Percentiles rank a stretch among this genome's conserved stretches.
Evolutionary conservation across 805 yeast genomes (phyloP).

Genomic region (Phaffomyces opuntiae): DNA sequence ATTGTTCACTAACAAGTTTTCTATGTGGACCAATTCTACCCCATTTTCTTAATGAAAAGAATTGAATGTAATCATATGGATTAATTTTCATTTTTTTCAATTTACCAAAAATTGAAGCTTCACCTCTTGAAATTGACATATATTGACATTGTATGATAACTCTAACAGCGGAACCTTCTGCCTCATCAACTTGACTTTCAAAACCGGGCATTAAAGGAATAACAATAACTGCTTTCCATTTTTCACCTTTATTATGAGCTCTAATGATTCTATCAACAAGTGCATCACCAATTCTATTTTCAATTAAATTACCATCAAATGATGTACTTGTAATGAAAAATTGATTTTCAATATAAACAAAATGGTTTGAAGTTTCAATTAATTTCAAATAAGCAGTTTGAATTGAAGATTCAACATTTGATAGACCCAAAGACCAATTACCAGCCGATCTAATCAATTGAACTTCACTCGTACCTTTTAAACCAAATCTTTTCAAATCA

Average conservation of each 20-base stretch:
- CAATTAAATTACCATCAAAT: conserved; percentile 75
- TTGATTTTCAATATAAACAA: conserved; percentile 92
- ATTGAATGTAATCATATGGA: conserved; percentile 88
- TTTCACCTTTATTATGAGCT: conserved; percentile 68
- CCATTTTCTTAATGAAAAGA: conserved; percentile 92
- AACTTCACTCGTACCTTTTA: conserved; percentile 84
- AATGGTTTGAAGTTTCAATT: conserved; percentile 89
- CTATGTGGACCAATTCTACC: conserved; percentile 77
- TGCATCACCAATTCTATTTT: conserved; percentile 92
- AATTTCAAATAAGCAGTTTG: conserved; percentile 87
- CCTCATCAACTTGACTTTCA: conserved; percentile 84
- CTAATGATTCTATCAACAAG: conserved; percentile 91
- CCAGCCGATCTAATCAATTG: conserved; percentile 88
- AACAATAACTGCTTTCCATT: conserved; percentile 86
- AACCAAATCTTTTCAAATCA: conserved; percentile 48
- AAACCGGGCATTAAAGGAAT: conserved; percentile 98
- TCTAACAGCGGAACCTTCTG: conserved; percentile 92
- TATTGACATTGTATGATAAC: conserved; percentile 95
- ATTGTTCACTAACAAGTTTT: conserved; percentile 77
- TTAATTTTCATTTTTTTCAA: conserved; percentile 72
- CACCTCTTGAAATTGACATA: conserved; percentile 87
- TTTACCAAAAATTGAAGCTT: conserved; percentile 78
- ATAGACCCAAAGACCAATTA: conserved; percentile 86
- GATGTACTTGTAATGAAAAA: conserved; percentile 88
- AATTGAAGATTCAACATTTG: conserved; percentile 80